Evolutionary conservation across 208 protist genomes (phyloP), one percentile per base, ranked within the genome.

Genomic region (Crithidia brevicula): DNA sequence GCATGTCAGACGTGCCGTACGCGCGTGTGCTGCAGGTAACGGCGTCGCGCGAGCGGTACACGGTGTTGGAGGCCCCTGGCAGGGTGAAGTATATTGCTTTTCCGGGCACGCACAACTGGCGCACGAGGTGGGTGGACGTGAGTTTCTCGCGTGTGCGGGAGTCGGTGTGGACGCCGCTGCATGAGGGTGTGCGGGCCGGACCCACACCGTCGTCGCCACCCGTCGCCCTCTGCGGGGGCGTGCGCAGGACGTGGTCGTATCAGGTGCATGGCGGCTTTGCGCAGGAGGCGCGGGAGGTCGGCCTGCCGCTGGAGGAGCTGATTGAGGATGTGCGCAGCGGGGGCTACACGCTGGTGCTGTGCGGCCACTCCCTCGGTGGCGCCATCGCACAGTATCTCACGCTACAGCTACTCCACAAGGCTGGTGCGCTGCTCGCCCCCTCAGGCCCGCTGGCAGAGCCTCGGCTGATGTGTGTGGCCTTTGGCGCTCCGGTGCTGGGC

Each of bases 61-160:
- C 82, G 11, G 67, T 95, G 7, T 60, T 95, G 22, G 86, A 89
- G 63, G 85, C 76, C 0, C 85, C 89, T 18, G 86, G 81, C 4
- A 68, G 83, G 22, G 77, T 91, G 31, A 90, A 87, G 75, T 91
- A 84, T 66, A 78, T 95, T 23, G 67, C 89, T 23, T 91, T 95
- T 42, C 86, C 89, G 5, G 89, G 89, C 59, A 91, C 89, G 36
- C 86, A 95, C 75, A 84, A 95, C 77, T 87, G 74, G 76, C 84
- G 86, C 13, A 95, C 89, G 45, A 63, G 74, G 40, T 58, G 77
- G 47, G 76, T 83, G 9, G 74, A 88, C 53, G 16, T 91, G 38
- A 66, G 73, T 23, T 81, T 84, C 56, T 56, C 72, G 18, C 79
- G 63, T 18, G 66, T 75, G 28, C 38, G 57, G 38, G 50, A 74